Base-by-base conservation (phyloP, 139 green algal genomes). In the Coelastrella sp. region DNA sequence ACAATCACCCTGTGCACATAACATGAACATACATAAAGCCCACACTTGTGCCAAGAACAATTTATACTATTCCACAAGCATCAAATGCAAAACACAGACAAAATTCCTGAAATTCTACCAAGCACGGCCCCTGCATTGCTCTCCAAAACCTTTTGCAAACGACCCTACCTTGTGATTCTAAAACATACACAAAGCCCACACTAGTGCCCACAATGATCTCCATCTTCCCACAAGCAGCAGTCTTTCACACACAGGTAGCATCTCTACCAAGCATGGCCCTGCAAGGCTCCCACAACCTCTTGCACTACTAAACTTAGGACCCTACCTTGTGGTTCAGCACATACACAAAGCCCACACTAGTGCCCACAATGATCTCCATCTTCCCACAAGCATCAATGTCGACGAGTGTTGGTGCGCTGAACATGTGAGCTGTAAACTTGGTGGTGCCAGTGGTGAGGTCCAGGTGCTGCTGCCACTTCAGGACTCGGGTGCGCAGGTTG, bases 101-200 rank as follows among this genome's bases (percentile, higher is more conserved):
- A n/a, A n/a, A n/a, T n/a, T n/a, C n/a, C n/a, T n/a, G n/a, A n/a
- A n/a, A n/a, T n/a, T n/a, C n/a, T n/a, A n/a, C 32, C 32, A 47
- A 47, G 32, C 32, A 47, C 32, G 32, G 0, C 32, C 32, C 32
- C 32, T 47, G 32, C 32, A 47, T 2, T 0, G 32, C 32, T 47
- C n/a, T 47, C 32, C 32, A 47, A 47, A 47, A n/a, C n/a, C n/a
- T n/a, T n/a, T n/a, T n/a, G n/a, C n/a, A n/a, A n/a, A n/a, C n/a
- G 2, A 11, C 16, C 56, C 75, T 73, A 95, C 96, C 88, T 95
- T 86, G 86, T 81, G 59, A 87, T 98, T 92, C n/a, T 20, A 99
- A 92, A 32, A 98, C 95, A 88, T 99, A 99, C 65, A 99, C 78
- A 90, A 98, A 99, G 56, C 98, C 98, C 86, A 98, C 95, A 68